Conservation (phyloP, 768 basidiomycete species). For the Mycena indigotica region DNA sequence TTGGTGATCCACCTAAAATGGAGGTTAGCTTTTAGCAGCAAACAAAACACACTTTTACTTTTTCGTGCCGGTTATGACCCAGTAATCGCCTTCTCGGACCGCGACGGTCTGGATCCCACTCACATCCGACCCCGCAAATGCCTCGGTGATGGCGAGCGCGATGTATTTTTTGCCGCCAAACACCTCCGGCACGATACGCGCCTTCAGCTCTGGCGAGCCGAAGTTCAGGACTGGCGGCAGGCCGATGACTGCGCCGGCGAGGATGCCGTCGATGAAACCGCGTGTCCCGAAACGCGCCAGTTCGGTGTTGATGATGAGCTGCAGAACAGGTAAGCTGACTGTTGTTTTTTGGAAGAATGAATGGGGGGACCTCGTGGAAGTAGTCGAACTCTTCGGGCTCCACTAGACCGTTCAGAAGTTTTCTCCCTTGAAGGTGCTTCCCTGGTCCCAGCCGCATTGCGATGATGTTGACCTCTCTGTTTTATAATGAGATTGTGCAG, state of each 20-base stretch:
- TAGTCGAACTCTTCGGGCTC: slow-evolving; percentile 89
- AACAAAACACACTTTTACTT: slow-evolving; percentile 52
- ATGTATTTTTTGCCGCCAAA: slow-evolving; percentile 82
- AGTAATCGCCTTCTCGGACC: slow-evolving; percentile 79
- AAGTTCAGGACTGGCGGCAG: slow-evolving; percentile 89
- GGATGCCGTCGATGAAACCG: slow-evolving; percentile 85
- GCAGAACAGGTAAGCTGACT: background rate
- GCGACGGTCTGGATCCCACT: slow-evolving; percentile 85
- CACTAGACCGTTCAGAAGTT: slow-evolving; percentile 73
- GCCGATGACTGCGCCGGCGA: slow-evolving; percentile 83
- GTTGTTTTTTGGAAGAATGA: background rate
- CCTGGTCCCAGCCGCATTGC: slow-evolving; percentile 92
- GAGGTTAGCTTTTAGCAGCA: background rate
- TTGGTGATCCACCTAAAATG: slow-evolving; percentile 82
- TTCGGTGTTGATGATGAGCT: slow-evolving; percentile 83
- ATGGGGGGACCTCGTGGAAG: slow-evolving; percentile 75
- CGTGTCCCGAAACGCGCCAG: slow-evolving; percentile 81
- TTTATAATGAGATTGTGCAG: background rate
- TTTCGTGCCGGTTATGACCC: slow-evolving; percentile 92
- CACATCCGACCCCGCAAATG: slow-evolving; percentile 90
- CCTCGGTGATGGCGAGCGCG: slow-evolving; percentile 89
- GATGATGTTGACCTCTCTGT: slow-evolving; percentile 73
- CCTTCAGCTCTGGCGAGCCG: slow-evolving; percentile 72
- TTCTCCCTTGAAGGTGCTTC: slow-evolving; percentile 80
- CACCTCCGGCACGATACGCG: slow-evolving; percentile 72